These are phyloP conservation scores for Phytomonas serpens DNA, from an alignment of 208 protist species.

Conservation along the genomic window DNA sequence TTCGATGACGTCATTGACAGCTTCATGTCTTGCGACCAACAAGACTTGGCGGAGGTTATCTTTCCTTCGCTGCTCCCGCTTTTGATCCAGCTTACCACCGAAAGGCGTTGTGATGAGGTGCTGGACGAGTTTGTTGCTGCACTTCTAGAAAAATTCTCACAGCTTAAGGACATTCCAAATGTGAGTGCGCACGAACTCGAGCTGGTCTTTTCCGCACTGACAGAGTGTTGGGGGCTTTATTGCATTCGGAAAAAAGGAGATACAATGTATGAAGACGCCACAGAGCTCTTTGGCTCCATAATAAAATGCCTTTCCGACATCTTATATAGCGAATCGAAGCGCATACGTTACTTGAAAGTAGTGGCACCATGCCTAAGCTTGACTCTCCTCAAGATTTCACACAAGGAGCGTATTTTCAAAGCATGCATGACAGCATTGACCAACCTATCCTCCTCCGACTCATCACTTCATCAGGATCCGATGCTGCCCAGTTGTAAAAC, in stretches of 20 bases:
- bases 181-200: slow-evolving; percentile 45
- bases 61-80: slow-evolving; percentile 74
- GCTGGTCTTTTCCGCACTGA: slow-evolving; percentile 44
- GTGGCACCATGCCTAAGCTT: neutral
- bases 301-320: slow-evolving; percentile 31
- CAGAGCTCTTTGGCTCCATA: slow-evolving; percentile 63
- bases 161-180: slow-evolving; percentile 46
- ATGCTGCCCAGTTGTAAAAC: neutral
- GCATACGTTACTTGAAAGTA: slow-evolving; percentile 23
- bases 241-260: slow-evolving; percentile 53
- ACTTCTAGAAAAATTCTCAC: slow-evolving; percentile 53
- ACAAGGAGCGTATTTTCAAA: neutral
- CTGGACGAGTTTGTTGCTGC: slow-evolving; percentile 75
- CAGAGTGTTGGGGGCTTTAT: slow-evolving; percentile 81
- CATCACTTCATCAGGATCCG: neutral
- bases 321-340: slow-evolving; percentile 25
- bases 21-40: slow-evolving; percentile 51
- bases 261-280: slow-evolving; percentile 28
- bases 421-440: neutral
- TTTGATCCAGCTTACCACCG: slow-evolving; percentile 68
- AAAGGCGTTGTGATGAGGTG: slow-evolving; percentile 37
- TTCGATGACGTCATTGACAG: slow-evolving; percentile 67
- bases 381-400: slow-evolving; percentile 5
- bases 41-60: slow-evolving; percentile 61
- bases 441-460: neutral